A percentile compares a stretch with the other conserved stretches of the same genome.
Evolutionary conservation across 2,329 filamentous ascomycete genomes (phyloP).

Genomic region (Trichophyton simii): DNA sequence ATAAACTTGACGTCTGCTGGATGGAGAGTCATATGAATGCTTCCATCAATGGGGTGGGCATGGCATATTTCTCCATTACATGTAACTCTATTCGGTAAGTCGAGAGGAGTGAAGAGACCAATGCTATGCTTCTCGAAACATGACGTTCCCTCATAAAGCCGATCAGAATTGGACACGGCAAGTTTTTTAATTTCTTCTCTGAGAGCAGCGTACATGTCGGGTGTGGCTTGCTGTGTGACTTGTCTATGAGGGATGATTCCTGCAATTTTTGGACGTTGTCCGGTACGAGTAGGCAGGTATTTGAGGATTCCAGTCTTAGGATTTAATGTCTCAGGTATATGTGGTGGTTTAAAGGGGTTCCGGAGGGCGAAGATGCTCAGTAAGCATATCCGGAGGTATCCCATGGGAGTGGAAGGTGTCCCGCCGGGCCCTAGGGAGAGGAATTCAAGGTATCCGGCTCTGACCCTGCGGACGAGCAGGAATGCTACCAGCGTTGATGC

Average conservation of each 20-base stretch:
- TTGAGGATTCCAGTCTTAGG: constrained; percentile 44
- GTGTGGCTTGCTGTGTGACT: constrained; percentile 51
- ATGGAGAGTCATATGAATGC: constrained; percentile 68
- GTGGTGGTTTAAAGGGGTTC: constrained; percentile 53
- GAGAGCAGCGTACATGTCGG: constrained; percentile 44
- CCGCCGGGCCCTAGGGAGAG: constrained; percentile 67
- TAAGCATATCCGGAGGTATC: constrained; percentile 62
- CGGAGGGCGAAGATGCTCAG: constrained; percentile 59
- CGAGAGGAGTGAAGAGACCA: constrained; percentile 53
- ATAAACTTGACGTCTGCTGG: constrained; percentile 62
- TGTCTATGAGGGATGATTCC: constrained; percentile 77
- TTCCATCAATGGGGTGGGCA: constrained; percentile 62
- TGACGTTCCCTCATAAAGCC: constrained; percentile 51
- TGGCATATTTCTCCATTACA: constrained; percentile 68
- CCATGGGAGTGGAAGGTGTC: constrained; percentile 58
- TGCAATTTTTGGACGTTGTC: constrained; percentile 52
- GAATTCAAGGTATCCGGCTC: constrained; percentile 52
- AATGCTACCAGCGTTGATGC: constrained; percentile 29
- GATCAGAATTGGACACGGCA: constrained; percentile 33
- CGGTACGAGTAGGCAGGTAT: constrained; percentile 48
- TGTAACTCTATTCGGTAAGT: constrained; percentile 13
- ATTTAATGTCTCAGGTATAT: constrained; percentile 38
- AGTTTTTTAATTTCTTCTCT: constrained; percentile 43
- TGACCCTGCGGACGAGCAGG: constrained; percentile 48
- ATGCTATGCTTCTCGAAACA: constrained; percentile 75